Percentiles rank a stretch among this genome's conserved stretches.
These are phyloP conservation scores for Plantago lanceolata DNA, from an alignment of 305 asterid species.

Conservation along the genomic window DNA sequence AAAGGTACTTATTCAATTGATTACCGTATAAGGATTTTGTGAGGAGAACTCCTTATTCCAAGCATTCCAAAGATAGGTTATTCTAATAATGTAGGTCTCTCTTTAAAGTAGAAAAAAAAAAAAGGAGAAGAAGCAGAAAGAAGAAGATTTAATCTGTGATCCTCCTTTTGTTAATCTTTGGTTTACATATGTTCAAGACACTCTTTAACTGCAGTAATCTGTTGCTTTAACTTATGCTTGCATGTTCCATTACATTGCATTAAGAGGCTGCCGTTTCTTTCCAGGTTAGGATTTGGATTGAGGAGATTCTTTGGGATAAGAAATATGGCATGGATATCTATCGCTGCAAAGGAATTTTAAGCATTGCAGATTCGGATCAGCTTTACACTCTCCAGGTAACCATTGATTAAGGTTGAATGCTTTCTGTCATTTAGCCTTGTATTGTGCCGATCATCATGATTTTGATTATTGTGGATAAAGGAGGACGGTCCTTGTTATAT, in stretches of 20 bases:
- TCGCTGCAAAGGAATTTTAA: slow-evolving; percentile 90
- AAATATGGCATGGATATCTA: slow-evolving; percentile 87
- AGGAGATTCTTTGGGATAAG: slow-evolving; percentile 91
- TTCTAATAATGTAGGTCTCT: not conserved
- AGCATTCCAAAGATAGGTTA: slow-evolving; percentile 8
- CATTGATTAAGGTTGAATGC: not conserved
- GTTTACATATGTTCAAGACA: not conserved
- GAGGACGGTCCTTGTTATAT: not conserved
- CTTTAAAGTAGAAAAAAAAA: too few species aligned
- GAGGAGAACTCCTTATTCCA: slow-evolving; percentile 10
- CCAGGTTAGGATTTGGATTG: slow-evolving; percentile 72
- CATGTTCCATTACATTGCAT: not conserved
- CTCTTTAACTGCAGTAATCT: not conserved
- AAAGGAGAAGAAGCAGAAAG: too few species aligned
- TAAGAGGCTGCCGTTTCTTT: slow-evolving; percentile 11
- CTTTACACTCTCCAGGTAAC: slow-evolving; percentile 82
- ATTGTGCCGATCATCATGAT: not conserved
- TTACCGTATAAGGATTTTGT: slow-evolving; percentile 9
- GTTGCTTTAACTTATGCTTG: slow-evolving; percentile 9
- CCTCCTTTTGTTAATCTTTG: too few species aligned
- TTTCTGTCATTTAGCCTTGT: not conserved
- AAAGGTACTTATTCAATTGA: slow-evolving; percentile 49
- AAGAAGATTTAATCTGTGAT: too few species aligned
- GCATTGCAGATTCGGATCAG: slow-evolving; percentile 54
- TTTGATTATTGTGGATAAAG: not conserved